phyloP scores from a whole-genome alignment of 2,329 filamentous ascomycete genomes.

The Alternaria hordeiaustralica region DNA sequence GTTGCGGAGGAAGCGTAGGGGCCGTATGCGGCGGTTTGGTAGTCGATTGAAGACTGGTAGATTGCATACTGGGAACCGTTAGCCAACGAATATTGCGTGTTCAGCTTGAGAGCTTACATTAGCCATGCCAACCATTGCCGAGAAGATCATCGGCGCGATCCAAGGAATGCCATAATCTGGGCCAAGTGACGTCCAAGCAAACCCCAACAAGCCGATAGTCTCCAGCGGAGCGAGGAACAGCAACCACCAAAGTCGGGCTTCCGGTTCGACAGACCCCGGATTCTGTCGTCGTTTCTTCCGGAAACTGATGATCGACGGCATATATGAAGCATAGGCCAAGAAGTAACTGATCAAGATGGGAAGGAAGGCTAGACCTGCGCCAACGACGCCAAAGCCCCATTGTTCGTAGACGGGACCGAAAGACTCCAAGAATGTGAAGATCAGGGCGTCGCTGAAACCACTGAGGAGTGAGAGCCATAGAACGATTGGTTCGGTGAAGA shows the following conservation, averaged over 20 bases:
- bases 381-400: slow-evolving; percentile 66
- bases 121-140: slow-evolving; percentile 71
- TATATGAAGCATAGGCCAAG: slow-evolving; percentile 65
- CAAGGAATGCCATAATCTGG: slow-evolving; percentile 65
- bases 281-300: slow-evolving; percentile 56
- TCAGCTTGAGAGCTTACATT: slow-evolving; percentile 52
- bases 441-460: slow-evolving; percentile 75
- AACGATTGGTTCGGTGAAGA: slow-evolving; percentile 76
- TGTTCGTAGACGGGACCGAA: slow-evolving; percentile 71
- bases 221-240: slow-evolving; percentile 67
- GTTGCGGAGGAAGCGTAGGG: slow-evolving; percentile 77
- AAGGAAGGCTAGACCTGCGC: slow-evolving; percentile 67
- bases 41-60: slow-evolving; percentile 79
- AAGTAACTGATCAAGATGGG: slow-evolving; percentile 72
- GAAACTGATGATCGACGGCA: slow-evolving; percentile 62
- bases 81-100: not conserved
- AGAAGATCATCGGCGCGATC: slow-evolving; percentile 72
- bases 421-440: slow-evolving; percentile 78
- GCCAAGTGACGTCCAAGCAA: slow-evolving; percentile 71
- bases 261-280: slow-evolving; percentile 61
- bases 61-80: slow-evolving; percentile 61
- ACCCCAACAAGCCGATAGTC: slow-evolving; percentile 72
- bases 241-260: slow-evolving; percentile 70
- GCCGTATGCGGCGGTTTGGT: slow-evolving; percentile 76
- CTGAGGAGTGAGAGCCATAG: slow-evolving; percentile 72